Evolutionary conservation across 108 stramenopile genomes (phyloP), one percentile per base, ranked within the genome.

Genomic region (Stephanodiscus triporus): DNA sequence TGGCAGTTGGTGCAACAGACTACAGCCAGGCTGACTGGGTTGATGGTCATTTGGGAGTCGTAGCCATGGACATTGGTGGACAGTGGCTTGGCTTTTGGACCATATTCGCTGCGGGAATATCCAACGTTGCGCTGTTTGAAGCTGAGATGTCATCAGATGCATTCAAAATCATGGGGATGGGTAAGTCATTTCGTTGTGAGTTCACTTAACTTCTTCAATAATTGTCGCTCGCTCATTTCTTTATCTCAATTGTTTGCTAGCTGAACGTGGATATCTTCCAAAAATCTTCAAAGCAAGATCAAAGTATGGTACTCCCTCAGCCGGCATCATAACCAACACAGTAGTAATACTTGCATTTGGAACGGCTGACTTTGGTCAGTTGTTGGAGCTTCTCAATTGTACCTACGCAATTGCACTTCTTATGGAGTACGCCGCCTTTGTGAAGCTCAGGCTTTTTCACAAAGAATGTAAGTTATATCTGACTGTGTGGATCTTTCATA

Each of bases 311-410:
- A 98, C 96, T 9, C 97, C 97, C 2, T 93, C 95, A 17, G 81
- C 84, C 22, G 95, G 94, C 17, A 91, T 97, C 29, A 63, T 97
- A 36, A 48, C 94, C 11, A 93, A 94, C 13, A 77, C 90, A 27
- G 47, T 70, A 13, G 93, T 96, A 53, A 89, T 97, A 48, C 68
- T 91, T 23, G 56, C 85, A n/a, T 68, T 93, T 36, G 75, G 90
- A 57, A 78, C 79, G 26, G 75, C 93, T 37, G 75, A 87, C 65
- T 95, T 98, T 70, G 84, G 84, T 65, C 76, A 79, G 50, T 71
- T 98, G 49, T 70, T 98, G 49, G 96, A 98, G 72, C 93, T 98
- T 82, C 83, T 97, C 63, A 98, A 98, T 74, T 92, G 95, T 37
- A 85, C 86, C 23, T 97, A 95, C 66, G 81, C 87, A 20, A 37